Evolutionary conservation across 805 yeast species (phyloP), one percentile per base, ranked within the genome.

Genomic region (Schizosaccharomyces japonicus): DNA sequence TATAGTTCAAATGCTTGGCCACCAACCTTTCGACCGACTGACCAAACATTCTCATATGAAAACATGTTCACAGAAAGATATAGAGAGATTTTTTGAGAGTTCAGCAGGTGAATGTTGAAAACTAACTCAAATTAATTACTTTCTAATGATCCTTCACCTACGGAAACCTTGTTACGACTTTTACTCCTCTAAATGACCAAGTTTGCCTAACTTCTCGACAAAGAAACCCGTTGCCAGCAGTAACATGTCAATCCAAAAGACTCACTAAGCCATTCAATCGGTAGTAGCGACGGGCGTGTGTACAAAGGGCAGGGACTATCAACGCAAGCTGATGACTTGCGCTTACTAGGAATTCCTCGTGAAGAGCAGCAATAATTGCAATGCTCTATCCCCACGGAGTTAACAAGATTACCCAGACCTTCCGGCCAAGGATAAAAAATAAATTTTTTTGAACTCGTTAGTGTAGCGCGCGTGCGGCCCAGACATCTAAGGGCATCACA

Each of bases 401-500:
- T 62, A 61, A 60, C 65, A 60, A 63, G 64, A 57, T 60, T 62
- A 59, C 64, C 66, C 63, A 56, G 59, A 53, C 63, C 62, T 61
- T 58, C 63, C 64, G 66, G 58, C 61, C 58, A 58, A 62, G 64
- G 54, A 17, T 21, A 34, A 34, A 15, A 17, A 34, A 34, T 34
- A 8, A 13, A 29, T 29, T 29, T 29, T 29, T 29, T 29, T 53
- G 51, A 51, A 59, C 66, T 61, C 65, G 65, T 63, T 62, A 63
- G 64, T 63, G 66, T 62, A 62, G 66, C 65, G 66, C 66, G 66
- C 66, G 64, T 61, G 66, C 65, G 65, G 65, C 65, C 66, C 66
- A 63, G 66, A 62, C 66, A 65, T 63, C 65, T 63, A 62, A 62
- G 66, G 66, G 66, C 66, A 62, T 63, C 65, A 62, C 65, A 62